Base-by-base conservation (phyloP, 768 basidiomycete genomes). In the Suillus plorans region DNA sequence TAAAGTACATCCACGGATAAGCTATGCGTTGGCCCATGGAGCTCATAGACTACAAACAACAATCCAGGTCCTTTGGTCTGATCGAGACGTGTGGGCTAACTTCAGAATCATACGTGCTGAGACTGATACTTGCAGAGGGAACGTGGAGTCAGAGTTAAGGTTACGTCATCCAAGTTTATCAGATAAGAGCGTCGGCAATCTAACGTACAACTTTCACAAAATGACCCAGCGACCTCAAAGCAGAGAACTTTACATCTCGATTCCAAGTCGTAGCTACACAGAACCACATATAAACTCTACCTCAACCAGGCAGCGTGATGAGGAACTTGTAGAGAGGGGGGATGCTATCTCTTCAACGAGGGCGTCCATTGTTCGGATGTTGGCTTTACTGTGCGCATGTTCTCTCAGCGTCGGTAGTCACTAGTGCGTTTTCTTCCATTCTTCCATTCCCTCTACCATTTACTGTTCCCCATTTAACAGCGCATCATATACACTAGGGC, bases 361-460 rank as follows among this genome's bases (percentile, higher is more conserved):
- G 63, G 81, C 83, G 2, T 80, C 82, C 55, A 74, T 86, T 67
- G 79, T 91, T 22, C 81, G 89, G 58, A 71, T 77, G 2, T 68
- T 92, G 25, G 90, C 90, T 16, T 80, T 92, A 4, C 71, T 89
- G 1, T 91, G 89, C 64, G 89, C 89, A 31, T 91, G 90, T 71
- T 87, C 85, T 37, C 74, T 93, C 68, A 90, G 89, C 69, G 77
- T 93, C 42, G 91, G 91, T 41, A 89, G 89, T 67, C 91, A 92
- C 72, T 92, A 90, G 90, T 90, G 70, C 53, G 85, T 76, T 42
- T 57, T 13, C 59, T 16, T 56, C 39, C 58, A 9, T 20, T 56
- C 59, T 34, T 20, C 5, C 7, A 16, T 52, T 25, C 44, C 16
- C 63, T 57, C 53, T 22, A 5, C 69, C 58, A 44, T 20, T 10